Evolutionary conservation across 345 rosid genomes (phyloP), one percentile per base, ranked within the genome.

Genomic region (Eucalyptus tenuipes): DNA sequence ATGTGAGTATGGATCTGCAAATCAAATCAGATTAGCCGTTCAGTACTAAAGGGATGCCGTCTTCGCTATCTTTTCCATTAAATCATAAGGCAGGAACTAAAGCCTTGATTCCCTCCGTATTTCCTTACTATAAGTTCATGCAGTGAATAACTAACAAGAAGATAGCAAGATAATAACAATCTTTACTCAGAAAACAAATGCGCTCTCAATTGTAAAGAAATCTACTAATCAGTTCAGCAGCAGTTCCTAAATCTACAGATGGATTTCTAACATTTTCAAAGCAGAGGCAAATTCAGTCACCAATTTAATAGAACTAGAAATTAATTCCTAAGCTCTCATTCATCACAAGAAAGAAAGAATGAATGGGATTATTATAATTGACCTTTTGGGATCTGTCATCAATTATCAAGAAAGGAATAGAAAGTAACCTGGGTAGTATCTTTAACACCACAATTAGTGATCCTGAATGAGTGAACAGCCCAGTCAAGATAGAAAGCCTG

Each of bases 381-480:
- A 68, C 22, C 25, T 33, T 71, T 37, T 71, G 81, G 25, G 81
- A 17, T 33, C 81, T 75, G 47, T 75, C 84, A 40, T 75, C 5
- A 11, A 22, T 27, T 75, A 53, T 64, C 86, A 5, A 7, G 80
- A 50, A 87, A 27, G 45, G 53, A 57, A 33, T 40, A 75, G 25
- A 31, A n/a, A 59, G 31, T 88, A 85, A 96, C 99, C 97, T 97
- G 99, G 87, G 98, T 96, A 84, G 98, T 93, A 94, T 98, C 99
- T 92, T 92, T 87, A 42, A 97, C 98, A 48, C 99, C 99, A 49
- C 90, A 88, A 90, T 98, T 98, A 87, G 98, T 97, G 93, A 98
- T 98, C 91, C 99, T 94, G 94, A 98, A 98, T 87, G 99, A 98
- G 94, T 96, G 99, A 53, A 96, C 99, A 16, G 99, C 99, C 99